phyloP scores from a whole-genome alignment of 2,329 filamentous ascomycete species.

The Colletotrichum musicola region DNA sequence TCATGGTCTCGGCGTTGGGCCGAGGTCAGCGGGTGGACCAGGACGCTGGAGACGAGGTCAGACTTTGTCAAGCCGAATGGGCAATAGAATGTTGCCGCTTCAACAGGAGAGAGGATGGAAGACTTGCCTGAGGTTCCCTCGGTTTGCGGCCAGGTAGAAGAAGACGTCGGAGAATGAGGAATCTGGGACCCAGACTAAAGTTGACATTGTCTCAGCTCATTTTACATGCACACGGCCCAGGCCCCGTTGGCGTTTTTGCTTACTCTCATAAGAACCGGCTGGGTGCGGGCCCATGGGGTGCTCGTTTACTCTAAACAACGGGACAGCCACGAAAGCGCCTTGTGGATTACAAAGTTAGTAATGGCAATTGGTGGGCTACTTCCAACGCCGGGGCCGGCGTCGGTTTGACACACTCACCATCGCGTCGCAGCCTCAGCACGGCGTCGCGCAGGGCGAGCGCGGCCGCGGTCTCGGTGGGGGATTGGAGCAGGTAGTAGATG shows the following conservation, averaged over 20 bases:
- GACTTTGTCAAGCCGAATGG: neutral
- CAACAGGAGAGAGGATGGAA: neutral
- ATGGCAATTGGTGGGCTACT: no score
- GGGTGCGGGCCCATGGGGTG: slow-evolving; percentile 50
- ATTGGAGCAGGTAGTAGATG: slow-evolving; percentile 50
- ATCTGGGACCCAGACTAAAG: slow-evolving; percentile 49
- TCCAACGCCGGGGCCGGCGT: rapidly evolving
- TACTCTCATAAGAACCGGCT: slow-evolving; percentile 51
- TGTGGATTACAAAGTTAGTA: neutral
- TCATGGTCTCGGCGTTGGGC: slow-evolving; percentile 49
- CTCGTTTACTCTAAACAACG: slow-evolving; percentile 48
- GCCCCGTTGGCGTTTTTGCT: slow-evolving; percentile 16
- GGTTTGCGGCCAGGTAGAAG: slow-evolving; percentile 49
- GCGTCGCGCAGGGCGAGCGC: slow-evolving; percentile 50
- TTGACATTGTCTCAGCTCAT: neutral
- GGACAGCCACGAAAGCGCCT: slow-evolving; percentile 51
- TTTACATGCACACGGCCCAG: neutral
- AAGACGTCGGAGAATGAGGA: slow-evolving; percentile 52
- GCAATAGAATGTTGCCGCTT: no score
- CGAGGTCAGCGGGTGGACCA: slow-evolving; percentile 49
- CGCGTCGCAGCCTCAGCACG: slow-evolving; percentile 48
- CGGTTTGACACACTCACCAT: slow-evolving; percentile 41
- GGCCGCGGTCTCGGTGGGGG: slow-evolving; percentile 47
- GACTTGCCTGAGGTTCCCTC: slow-evolving; percentile 46
- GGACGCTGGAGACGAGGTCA: slow-evolving; percentile 41